phyloP scores from a whole-genome alignment of 2,329 filamentous ascomycete genomes.

The Fusarium clavum region DNA sequence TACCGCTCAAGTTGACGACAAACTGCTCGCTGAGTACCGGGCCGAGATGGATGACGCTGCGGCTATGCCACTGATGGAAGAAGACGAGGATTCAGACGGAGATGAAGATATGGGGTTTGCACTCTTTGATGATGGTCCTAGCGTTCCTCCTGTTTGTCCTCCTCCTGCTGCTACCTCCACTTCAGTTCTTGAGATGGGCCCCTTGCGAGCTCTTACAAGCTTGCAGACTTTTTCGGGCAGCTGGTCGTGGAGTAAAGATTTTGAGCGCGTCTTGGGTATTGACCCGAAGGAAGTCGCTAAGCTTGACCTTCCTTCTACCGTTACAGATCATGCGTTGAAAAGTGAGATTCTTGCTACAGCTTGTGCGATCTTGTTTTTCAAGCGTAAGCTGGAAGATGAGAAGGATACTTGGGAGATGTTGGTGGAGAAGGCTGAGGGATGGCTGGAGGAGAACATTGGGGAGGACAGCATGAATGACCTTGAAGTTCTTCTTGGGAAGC shows the following conservation, averaged over 20 bases:
- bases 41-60: slow-evolving; percentile 10
- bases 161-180: neutral
- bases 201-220: slow-evolving; percentile 56
- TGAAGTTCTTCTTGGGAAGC: slow-evolving; percentile 25
- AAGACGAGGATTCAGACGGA: neutral
- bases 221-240: slow-evolving; percentile 59
- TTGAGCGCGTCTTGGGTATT: slow-evolving; percentile 47
- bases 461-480: slow-evolving; percentile 26
- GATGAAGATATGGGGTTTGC: slow-evolving; percentile 3
- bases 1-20: neutral
- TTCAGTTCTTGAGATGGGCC: neutral
- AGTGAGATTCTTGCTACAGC: slow-evolving; percentile 46
- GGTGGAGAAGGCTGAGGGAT: slow-evolving; percentile 67
- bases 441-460: slow-evolving; percentile 53
- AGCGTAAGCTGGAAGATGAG: slow-evolving; percentile 56
- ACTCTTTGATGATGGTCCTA: neutral
- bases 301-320: slow-evolving; percentile 10
- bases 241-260: slow-evolving; percentile 47
- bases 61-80: neutral
- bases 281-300: slow-evolving; percentile 3
- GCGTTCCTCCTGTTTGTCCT: neutral
- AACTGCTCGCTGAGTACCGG: neutral
- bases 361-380: slow-evolving; percentile 54
- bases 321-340: neutral
- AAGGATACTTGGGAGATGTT: slow-evolving; percentile 73